Evolutionary conservation across 495 filamentous ascomycete genomes (phyloP), one percentile per base, ranked within the genome.

Genomic region (Annulohypoxylon nitens): DNA sequence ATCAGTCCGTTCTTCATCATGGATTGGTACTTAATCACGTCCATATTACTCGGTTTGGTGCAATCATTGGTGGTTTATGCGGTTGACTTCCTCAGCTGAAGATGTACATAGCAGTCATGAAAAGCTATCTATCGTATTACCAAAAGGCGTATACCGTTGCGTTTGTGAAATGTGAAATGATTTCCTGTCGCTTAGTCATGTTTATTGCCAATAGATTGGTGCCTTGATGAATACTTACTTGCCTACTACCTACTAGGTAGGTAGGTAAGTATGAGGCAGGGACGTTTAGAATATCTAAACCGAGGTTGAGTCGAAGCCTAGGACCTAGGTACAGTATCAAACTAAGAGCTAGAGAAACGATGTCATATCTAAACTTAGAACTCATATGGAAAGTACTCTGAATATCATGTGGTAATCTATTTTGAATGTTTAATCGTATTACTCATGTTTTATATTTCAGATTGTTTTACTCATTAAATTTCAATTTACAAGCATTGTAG

Each of bases 321-420:
- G 48, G 23, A 23, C 20, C 20, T 26, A 51, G 23, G 12, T 51
- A 12, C 10, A 51, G 23, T 51, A 12, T 23, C 11, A 11, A 51
- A 26, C 48, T 26, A 51, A 26, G 18, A 51, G 16, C 12, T 51
- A 51, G 23, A 18, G 47, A 33, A 18, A 14, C 47, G 25, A 59
- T 48, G 25, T 37, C 53, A 51, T 66, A 55, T 16, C 30, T 30
- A 51, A 48, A 43, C 41, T 67, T 67, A 67, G 43, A 33, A 53
- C 64, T 20, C 39, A 51, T 51, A 60, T 48, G 55, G 54, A 39
- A 67, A 59, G 64, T 51, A 43, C 64, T 60, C 54, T 54, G 64
- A 59, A 59, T 41, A 12, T 43, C 18, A 60, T 33, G 51, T 14
- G 41, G 41, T 9, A 11, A 51, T 11, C 50, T 37, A 9, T 10